A percentile compares a stretch with the other conserved stretches of the same genome.
These are phyloP conservation scores for Solanum neorickii DNA, from an alignment of 257 asterid genomes.

Conservation along the genomic window DNA sequence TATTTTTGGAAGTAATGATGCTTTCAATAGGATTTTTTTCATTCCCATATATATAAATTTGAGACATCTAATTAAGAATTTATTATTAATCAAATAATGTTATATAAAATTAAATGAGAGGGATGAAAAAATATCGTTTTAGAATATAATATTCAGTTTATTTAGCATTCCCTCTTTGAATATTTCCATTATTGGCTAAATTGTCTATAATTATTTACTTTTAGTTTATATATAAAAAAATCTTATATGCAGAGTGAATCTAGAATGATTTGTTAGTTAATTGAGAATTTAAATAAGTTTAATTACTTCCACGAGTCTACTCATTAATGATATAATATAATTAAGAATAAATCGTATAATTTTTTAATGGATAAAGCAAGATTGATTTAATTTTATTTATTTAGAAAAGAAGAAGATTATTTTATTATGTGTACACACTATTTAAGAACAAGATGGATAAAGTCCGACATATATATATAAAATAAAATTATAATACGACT, in stretches of 20 bases:
- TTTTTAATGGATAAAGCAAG: neutral
- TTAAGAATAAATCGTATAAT: neutral
- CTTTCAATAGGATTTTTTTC: neutral
- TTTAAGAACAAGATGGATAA: neutral
- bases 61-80: neutral
- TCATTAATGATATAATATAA: neutral
- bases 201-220: neutral
- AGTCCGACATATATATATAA: neutral
- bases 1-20: neutral
- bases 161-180: neutral
- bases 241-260: neutral
- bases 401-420: neutral
- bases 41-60: neutral
- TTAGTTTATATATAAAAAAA: neutral
- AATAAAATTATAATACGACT: neutral
- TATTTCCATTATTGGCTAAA: neutral
- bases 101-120: neutral
- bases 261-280: neutral
- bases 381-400: neutral
- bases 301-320: neutral
- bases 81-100: neutral
- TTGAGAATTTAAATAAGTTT: neutral
- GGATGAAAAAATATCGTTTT: neutral
- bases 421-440: neutral
- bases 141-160: neutral